phyloP scores from a whole-genome alignment of 129 eudicot species.

The Saussurea involucrata region DNA sequence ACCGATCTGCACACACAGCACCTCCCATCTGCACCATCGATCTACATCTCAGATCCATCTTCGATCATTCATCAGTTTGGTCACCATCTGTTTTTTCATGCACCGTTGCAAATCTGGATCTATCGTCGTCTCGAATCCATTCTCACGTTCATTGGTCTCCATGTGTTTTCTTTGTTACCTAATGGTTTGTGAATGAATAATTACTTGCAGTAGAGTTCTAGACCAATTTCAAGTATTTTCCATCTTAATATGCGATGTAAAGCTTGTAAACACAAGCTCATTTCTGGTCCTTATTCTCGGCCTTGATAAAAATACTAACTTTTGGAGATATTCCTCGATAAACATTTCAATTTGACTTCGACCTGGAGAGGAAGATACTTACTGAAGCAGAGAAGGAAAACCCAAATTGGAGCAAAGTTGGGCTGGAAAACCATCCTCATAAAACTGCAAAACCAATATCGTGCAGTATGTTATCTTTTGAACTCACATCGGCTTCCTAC shows the following conservation, averaged over 20 bases:
- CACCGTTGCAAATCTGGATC: no score
- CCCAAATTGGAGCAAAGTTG: conserved; percentile 87
- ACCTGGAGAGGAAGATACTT: conserved; percentile 77
- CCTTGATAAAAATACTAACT: not conserved
- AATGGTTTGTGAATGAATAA: not conserved
- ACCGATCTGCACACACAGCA: no score
- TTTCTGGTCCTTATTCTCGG: not conserved
- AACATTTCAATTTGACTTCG: conserved; percentile 86
- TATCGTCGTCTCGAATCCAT: no score
- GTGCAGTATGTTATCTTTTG: conserved; percentile 36
- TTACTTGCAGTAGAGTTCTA: not conserved
- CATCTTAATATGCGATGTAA: conserved; percentile 8
- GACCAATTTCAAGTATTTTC: conserved; percentile 1
- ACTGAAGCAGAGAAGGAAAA: conserved; percentile 79
- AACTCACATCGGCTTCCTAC: not conserved
- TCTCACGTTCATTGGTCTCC: no score
- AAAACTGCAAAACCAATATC: conserved; percentile 51
- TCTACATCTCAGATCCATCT: no score
- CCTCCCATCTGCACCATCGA: no score
- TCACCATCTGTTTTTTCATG: no score
- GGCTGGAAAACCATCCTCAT: conserved; percentile 67
- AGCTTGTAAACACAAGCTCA: no score
- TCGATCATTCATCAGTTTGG: no score
- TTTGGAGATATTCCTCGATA: conserved; percentile 85
- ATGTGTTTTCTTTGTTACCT: not conserved